phyloP scores from a whole-genome alignment of 2,329 filamentous ascomycete species.

The Furcasterigmium sp. region DNA sequence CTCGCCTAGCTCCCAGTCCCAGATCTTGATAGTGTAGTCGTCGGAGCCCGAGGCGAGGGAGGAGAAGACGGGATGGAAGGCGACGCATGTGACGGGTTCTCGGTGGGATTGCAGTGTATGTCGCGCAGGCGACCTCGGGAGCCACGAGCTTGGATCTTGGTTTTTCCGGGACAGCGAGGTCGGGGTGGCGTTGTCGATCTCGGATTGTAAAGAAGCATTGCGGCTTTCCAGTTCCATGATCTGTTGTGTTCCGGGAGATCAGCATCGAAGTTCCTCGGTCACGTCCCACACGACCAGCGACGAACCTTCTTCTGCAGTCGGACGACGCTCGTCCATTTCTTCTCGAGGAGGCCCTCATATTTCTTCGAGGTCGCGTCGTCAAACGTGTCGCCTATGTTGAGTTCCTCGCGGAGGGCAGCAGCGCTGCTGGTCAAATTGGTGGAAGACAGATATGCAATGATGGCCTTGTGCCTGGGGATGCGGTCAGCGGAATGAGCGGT shows the following conservation, averaged over 20 bases:
- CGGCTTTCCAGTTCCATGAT: slow-evolving; percentile 89
- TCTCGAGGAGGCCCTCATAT: slow-evolving; percentile 90
- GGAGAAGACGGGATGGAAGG: slow-evolving; percentile 89
- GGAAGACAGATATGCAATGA: slow-evolving; percentile 80
- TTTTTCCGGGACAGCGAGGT: slow-evolving; percentile 71
- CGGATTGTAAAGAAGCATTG: slow-evolving; percentile 67
- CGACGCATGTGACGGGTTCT: slow-evolving; percentile 76
- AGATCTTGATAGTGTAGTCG: slow-evolving; percentile 92
- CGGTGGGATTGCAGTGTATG: slow-evolving; percentile 82
- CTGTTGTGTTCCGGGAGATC: slow-evolving; percentile 34
- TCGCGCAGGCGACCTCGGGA: slow-evolving; percentile 75
- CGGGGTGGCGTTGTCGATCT: slow-evolving; percentile 78
- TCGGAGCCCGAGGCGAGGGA: slow-evolving; percentile 87
- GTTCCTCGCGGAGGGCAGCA: slow-evolving; percentile 68
- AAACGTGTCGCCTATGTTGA: slow-evolving; percentile 64
- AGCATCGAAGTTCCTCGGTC: too few relatives aligned
- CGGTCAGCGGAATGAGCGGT: slow-evolving; percentile 6
- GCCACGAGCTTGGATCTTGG: slow-evolving; percentile 79
- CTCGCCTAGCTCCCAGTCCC: slow-evolving; percentile 94
- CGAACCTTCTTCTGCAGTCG: slow-evolving; percentile 95
- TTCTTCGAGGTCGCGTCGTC: slow-evolving; percentile 83
- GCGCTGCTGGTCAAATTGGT: slow-evolving; percentile 67
- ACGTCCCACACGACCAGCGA: too few relatives aligned
- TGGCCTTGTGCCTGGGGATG: slow-evolving; percentile 73
- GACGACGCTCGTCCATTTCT: slow-evolving; percentile 98